Base-by-base conservation (phyloP, 192 early-diverging fungal species). In the Coemansia sp. region DNA sequence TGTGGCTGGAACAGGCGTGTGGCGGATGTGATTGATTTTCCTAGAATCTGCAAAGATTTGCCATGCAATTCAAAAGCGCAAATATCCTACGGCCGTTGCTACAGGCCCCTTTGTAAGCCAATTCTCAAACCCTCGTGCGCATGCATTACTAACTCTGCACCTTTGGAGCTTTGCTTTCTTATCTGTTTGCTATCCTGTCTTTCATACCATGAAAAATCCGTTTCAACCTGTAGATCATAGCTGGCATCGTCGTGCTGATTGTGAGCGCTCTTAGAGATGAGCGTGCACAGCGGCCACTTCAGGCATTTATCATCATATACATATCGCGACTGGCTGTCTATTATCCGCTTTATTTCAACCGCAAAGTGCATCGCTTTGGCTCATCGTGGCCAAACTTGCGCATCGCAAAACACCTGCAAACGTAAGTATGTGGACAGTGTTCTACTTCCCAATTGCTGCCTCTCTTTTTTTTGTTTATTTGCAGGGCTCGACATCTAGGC, bases 261-360 rank as follows among this genome's bases (percentile, higher is more conserved):
- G 20, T 89, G 18, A 86, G 85, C 63, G 84, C 85, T 35, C 55
- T 82, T 32, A 70, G 66, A 55, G 58, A 77, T 45, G 81, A 78
- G 58, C 69, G 39, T 61, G 87, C 85, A 57, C 73, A 86, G 56
- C 82, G 82, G 35, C 78, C 79, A 18, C 80, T 94, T 9, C 84
- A 86, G 28, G 61, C 85, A 7, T 90, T 90, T 52, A 68, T 93
- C 37, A 79, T 87, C 34, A 70, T 92, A 0, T 86, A 90, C 60
- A 78, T 89, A 34, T 39, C 87, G 14, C 83, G 90, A 20, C 70
- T 89, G 17, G 67, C 87, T 18, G 39, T 91, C 37, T 82, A 83
- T 18, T 84, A 86, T 39, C 92, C 92, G 34, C 85, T 94, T 17
- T 86, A 85, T 33, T 64, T 91, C 34, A 87, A 83, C 65, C 79